Evolutionary conservation across 177 flowering plant species (phyloP).

Genomic region (Vitis hybrid): DNA sequence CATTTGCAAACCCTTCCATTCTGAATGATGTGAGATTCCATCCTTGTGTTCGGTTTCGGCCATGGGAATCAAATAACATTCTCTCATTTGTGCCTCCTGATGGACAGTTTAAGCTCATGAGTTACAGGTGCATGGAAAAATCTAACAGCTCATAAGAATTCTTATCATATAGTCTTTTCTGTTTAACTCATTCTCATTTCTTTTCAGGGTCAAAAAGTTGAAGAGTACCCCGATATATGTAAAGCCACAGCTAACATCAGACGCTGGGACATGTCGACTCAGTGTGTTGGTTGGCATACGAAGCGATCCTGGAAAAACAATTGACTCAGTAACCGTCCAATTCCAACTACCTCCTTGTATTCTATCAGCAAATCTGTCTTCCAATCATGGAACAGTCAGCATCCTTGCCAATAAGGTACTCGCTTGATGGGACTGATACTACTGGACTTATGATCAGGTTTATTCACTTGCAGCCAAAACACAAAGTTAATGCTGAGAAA

Average conservation of each 20-base stretch:
- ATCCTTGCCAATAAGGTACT: conserved; percentile 84
- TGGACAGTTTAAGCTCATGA: conserved; percentile 95
- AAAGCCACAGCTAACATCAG: conserved; percentile 87
- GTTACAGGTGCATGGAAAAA: conserved; percentile 67
- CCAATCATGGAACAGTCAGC: conserved; percentile 89
- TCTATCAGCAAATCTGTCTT: conserved; percentile 68
- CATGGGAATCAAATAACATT: conserved; percentile 92
- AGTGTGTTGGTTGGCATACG: conserved; percentile 82
- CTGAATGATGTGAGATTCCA: conserved; percentile 93
- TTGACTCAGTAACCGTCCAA: conserved; percentile 67
- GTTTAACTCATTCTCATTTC: not conserved
- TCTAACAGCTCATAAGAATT: not conserved
- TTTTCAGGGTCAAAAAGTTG: conserved; percentile 74
- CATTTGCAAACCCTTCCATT: conserved; percentile 84
- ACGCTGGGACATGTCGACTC: conserved; percentile 76
- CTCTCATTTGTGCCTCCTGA: conserved; percentile 98
- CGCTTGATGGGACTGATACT: too few relatives aligned
- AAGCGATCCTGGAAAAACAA: conserved; percentile 84
- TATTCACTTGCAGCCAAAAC: not conserved
- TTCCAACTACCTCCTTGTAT: conserved; percentile 82
- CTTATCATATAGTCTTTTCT: not conserved
- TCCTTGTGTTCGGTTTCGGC: conserved; percentile 96
- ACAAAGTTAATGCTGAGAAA: too few relatives aligned
- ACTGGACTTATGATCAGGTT: too few relatives aligned
- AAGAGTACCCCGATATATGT: conserved; percentile 87